A percentile compares a stretch with the other conserved stretches of the same genome.
phyloP scores from a whole-genome alignment of 2,329 filamentous ascomycete species.

The Ceratocystis variospora region DNA sequence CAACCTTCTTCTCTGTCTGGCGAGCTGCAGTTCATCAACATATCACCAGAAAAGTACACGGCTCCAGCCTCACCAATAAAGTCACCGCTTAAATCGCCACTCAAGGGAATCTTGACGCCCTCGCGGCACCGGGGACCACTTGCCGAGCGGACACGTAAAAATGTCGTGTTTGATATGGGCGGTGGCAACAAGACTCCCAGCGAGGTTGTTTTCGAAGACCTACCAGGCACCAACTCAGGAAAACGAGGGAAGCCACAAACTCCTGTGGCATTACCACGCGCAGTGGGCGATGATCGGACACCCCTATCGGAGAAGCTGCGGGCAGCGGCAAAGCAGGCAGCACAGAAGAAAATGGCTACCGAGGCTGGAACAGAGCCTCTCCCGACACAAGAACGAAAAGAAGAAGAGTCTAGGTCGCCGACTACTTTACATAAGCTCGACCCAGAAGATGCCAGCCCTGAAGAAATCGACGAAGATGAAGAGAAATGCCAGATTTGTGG shows the following conservation, averaged over 20 bases:
- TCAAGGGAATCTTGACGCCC: constrained; percentile 45
- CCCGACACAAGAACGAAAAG: too few species aligned
- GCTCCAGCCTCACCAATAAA: constrained; percentile 12
- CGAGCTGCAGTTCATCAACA: neutral
- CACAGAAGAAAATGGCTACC: constrained; percentile 16
- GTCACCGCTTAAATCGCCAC: constrained; percentile 21
- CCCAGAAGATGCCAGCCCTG: constrained; percentile 3
- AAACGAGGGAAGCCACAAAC: constrained; percentile 12
- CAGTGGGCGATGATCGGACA: constrained; percentile 10
- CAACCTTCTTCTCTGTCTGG: neutral
- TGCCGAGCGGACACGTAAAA: constrained; percentile 34
- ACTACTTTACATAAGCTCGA: neutral
- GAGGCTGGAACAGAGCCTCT: constrained; percentile 13
- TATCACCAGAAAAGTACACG: constrained; percentile 11
- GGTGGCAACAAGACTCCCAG: constrained; percentile 23
- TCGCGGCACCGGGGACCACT: constrained; percentile 29
- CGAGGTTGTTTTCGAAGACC: constrained; percentile 40
- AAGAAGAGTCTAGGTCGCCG: too few species aligned
- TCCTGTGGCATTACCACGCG: neutral
- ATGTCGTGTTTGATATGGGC: constrained; percentile 37
- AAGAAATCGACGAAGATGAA: constrained; percentile 34
- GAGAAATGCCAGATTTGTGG: constrained; percentile 43
- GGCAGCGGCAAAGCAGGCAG: constrained; percentile 21
- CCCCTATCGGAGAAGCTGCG: constrained; percentile 18
- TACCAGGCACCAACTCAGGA: constrained; percentile 28